These are phyloP conservation scores for Ganoderma lingzhi DNA, from an alignment of 1,284 basidiomycete species.

Conservation along the genomic window DNA sequence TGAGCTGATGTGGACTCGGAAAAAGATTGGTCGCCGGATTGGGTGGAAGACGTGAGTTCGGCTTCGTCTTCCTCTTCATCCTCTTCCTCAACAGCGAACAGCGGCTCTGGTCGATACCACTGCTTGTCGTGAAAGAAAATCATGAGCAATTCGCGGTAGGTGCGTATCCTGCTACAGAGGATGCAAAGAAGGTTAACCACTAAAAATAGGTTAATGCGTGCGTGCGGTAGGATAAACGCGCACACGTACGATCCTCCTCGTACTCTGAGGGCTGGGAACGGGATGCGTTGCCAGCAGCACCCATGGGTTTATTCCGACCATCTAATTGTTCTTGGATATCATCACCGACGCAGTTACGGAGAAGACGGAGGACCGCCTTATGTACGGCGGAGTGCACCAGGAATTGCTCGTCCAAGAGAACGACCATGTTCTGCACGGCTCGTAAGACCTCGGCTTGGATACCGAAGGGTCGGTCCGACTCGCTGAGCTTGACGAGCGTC, in stretches of 20 bases:
- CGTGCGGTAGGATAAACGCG: background rate
- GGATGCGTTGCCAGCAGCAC: slow-evolving; percentile 77
- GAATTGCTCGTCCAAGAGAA: slow-evolving; percentile 90
- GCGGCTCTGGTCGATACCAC: slow-evolving; percentile 77
- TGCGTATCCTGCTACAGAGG: slow-evolving; percentile 88
- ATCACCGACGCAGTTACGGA: slow-evolving; percentile 91
- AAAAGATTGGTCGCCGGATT: slow-evolving; percentile 38
- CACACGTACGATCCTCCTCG: slow-evolving; percentile 80
- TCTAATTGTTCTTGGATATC: slow-evolving; percentile 87
- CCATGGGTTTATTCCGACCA: slow-evolving; percentile 79
- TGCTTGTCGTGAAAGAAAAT: slow-evolving; percentile 96
- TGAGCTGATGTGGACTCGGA: slow-evolving; percentile 24
- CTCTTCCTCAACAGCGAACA: slow-evolving; percentile 74
- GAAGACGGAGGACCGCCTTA: slow-evolving; percentile 86
- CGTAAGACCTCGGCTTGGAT: slow-evolving; percentile 88
- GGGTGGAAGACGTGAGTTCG: slow-evolving; percentile 47
- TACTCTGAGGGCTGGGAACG: slow-evolving; percentile 82
- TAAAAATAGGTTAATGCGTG: slow-evolving; percentile 39
- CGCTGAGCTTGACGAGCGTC: slow-evolving; percentile 86
- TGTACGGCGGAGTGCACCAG: slow-evolving; percentile 92
- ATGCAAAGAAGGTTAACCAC: slow-evolving; percentile 93
- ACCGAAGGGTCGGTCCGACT: slow-evolving; percentile 83
- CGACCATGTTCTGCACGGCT: slow-evolving; percentile 88
- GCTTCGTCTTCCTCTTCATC: slow-evolving; percentile 64
- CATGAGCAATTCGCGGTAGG: slow-evolving; percentile 90